Percentiles rank a stretch among this genome's conserved stretches.
Conservation (phyloP, 257 asterid genomes). For the Nicotiana tomentosiformis region DNA sequence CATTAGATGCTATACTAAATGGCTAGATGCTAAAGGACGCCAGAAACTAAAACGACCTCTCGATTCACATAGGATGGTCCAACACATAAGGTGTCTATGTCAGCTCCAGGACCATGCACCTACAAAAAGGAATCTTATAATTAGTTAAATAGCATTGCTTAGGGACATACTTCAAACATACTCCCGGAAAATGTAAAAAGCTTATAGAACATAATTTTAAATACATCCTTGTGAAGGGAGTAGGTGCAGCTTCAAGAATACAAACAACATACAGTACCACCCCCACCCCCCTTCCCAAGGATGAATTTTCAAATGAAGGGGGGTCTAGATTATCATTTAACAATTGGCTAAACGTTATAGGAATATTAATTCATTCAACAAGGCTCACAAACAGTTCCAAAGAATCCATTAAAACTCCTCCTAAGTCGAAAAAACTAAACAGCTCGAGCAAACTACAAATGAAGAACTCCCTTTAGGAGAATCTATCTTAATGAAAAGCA, state of each 20-base stretch:
- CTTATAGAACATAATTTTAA: not conserved
- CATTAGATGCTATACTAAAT: conserved; percentile 5
- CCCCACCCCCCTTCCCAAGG: not conserved
- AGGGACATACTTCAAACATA: not conserved
- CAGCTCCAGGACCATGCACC: conserved; percentile 46
- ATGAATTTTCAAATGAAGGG: not conserved
- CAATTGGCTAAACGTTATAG: not conserved
- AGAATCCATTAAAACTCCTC: not conserved
- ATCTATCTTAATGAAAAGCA: not conserved
- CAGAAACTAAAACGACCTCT: conserved; percentile 19
- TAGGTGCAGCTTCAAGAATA: not conserved
- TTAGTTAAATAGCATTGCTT: not conserved
- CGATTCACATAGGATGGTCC: conserved; percentile 41
- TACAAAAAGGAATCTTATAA: not conserved
- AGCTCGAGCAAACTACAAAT: not conserved
- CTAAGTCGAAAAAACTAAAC: not conserved
- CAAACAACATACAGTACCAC: not conserved
- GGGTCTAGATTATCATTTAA: not conserved
- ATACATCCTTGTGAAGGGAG: not conserved
- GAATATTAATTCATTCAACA: not conserved
- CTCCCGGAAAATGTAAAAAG: not conserved
- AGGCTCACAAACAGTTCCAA: not conserved
- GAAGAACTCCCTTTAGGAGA: not conserved
- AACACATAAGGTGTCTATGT: conserved; percentile 34
- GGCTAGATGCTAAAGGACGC: not conserved